A percentile compares a stretch with the other conserved stretches of the same genome.
Evolutionary conservation across 139 green algal genomes (phyloP).

Genomic region (Chlorokybus atmophyticus): DNA sequence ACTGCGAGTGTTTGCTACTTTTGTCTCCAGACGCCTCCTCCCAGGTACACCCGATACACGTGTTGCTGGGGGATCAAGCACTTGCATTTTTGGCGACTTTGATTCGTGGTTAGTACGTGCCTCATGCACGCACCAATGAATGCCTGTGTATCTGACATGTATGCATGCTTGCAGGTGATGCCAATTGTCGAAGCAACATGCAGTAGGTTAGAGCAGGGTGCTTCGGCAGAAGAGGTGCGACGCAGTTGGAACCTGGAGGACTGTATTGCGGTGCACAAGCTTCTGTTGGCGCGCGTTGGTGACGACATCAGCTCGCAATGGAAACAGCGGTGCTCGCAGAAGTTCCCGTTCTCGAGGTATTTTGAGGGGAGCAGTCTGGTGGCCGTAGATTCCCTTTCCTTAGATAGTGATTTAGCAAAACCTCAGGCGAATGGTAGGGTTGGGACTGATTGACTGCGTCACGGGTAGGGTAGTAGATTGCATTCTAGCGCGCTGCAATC

Average conservation of each 20-base stretch:
- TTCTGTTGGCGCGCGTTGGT: neutral
- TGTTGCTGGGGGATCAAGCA: no score
- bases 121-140: neutral
- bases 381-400: no score
- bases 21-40: no score
- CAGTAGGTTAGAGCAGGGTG: neutral
- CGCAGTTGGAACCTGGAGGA: neutral
- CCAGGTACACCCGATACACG: no score
- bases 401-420: no score
- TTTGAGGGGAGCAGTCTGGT: no score
- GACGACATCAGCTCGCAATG: constrained; percentile 2
- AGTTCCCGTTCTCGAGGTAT: constrained; percentile 13
- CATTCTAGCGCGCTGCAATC: no score
- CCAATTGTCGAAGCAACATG: neutral
- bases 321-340: constrained; percentile 8
- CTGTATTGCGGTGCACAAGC: neutral
- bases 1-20: no score
- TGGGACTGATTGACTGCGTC: no score
- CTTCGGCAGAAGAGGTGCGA: neutral
- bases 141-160: neutral
- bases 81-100: neutral
- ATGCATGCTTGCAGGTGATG: neutral
- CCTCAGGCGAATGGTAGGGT: no score
- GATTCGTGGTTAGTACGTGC: neutral
- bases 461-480: no score